Percentiles rank a stretch among this genome's conserved stretches.
These are phyloP conservation scores for Cercospora sp. DNA, from an alignment of 2,329 filamentous ascomycete genomes.

Conservation along the genomic window DNA sequence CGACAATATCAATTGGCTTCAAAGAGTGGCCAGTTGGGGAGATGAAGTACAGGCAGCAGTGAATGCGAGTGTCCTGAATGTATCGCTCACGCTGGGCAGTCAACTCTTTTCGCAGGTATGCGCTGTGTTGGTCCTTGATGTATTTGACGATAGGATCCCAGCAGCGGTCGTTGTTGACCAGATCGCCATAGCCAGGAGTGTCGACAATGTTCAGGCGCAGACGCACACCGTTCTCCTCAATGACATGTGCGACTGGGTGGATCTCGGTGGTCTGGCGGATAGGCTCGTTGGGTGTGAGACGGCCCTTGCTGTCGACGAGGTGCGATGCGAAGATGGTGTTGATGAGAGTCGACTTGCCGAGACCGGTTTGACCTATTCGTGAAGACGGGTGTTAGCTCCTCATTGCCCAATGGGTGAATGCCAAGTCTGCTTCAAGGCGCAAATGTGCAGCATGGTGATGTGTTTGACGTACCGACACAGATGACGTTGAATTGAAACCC, in stretches of 20 bases:
- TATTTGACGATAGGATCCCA: slow-evolving; percentile 99
- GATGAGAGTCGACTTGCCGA: slow-evolving; percentile 98
- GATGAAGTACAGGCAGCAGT: slow-evolving; percentile 99
- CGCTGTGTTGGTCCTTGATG: slow-evolving; percentile 99
- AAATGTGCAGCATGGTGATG: background rate
- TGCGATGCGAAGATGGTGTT: slow-evolving; percentile 99
- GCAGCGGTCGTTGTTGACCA: slow-evolving; percentile 99
- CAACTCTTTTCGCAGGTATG: slow-evolving; percentile 98
- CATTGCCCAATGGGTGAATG: slow-evolving; percentile 6
- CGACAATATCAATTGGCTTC: slow-evolving; percentile 99
- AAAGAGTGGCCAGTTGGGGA: slow-evolving; percentile 96
- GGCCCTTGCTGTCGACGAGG: slow-evolving; percentile 98
- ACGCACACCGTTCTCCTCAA: slow-evolving; percentile 98
- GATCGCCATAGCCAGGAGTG: slow-evolving; percentile 95
- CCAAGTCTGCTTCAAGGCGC: background rate
- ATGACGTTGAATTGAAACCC: slow-evolving; percentile 99
- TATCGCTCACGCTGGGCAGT: slow-evolving; percentile 98
- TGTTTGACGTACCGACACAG: slow-evolving; percentile 79
- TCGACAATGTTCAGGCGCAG: slow-evolving; percentile 98
- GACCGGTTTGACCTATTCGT: slow-evolving; percentile 85
- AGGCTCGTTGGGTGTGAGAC: slow-evolving; percentile 85
- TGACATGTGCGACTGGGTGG: slow-evolving; percentile 95
- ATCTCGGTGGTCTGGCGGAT: slow-evolving; percentile 97
- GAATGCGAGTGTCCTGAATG: slow-evolving; percentile 98
- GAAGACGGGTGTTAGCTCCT: slow-evolving; percentile 9